These are phyloP conservation scores for Withania somnifera DNA, from an alignment of 305 asterid species.

Conservation along the genomic window DNA sequence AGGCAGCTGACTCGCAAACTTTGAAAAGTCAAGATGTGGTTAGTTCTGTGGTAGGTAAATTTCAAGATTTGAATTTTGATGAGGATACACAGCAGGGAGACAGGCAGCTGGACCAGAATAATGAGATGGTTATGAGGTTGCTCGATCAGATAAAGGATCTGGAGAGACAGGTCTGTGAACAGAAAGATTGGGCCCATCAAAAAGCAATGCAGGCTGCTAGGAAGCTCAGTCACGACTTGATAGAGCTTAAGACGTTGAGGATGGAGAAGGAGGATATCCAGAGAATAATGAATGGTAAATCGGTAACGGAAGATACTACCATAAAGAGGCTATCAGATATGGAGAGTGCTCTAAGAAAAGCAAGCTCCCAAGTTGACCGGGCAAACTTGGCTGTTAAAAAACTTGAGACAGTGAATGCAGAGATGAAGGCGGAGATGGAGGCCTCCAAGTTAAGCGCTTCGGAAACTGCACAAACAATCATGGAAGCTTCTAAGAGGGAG, in stretches of 20 bases:
- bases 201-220: constrained; percentile 96
- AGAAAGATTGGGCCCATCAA: constrained; percentile 91
- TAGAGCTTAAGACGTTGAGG: constrained; percentile 71
- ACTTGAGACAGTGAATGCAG: constrained; percentile 72
- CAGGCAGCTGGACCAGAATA: constrained; percentile 46
- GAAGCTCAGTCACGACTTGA: constrained; percentile 76
- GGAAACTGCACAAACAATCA: constrained; percentile 42
- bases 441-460: constrained; percentile 61
- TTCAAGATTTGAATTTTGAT: constrained; percentile 72
- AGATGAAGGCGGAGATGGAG: constrained; percentile 66
- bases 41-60: constrained; percentile 67
- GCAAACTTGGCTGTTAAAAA: constrained; percentile 71
- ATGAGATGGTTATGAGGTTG: constrained; percentile 58
- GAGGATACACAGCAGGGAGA: constrained; percentile 52
- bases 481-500: constrained; percentile 65
- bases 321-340: constrained; percentile 50
- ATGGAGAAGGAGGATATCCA: constrained; percentile 86
- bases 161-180: constrained; percentile 66
- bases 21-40: constrained; percentile 68
- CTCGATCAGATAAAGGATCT: constrained; percentile 70
- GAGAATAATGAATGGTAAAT: constrained; percentile 70
- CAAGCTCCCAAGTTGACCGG: constrained; percentile 82
- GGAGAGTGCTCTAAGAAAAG: constrained; percentile 74
- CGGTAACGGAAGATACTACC: constrained; percentile 51
- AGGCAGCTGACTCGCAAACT: constrained; percentile 30